A percentile compares a stretch with the other conserved stretches of the same genome.
Evolutionary conservation across 164 flowering plant genomes (phyloP).

Genomic region (Liquidambar formosana): DNA sequence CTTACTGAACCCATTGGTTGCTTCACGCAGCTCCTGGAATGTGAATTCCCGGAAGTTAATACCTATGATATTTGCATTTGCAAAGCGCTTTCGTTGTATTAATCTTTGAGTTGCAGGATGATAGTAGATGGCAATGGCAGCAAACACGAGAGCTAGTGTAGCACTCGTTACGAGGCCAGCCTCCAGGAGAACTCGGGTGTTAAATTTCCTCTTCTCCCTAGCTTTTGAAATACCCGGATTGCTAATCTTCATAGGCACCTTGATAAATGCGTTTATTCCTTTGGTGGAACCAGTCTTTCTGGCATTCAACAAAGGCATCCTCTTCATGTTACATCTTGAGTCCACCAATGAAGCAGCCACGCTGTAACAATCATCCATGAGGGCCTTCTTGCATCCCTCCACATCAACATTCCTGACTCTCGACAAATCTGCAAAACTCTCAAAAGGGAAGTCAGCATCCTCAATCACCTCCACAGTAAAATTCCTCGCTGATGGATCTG

Average conservation of each 20-base stretch:
- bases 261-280: constrained; percentile 19
- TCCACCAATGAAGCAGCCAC: constrained; percentile 16
- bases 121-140: constrained; percentile 8
- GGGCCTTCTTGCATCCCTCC: constrained; percentile 21
- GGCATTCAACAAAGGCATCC: constrained; percentile 24
- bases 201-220: background rate
- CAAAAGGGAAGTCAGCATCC: constrained; percentile 16
- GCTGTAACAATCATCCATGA: constrained; percentile 28
- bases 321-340: constrained; percentile 20
- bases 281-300: constrained; percentile 7
- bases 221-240: background rate
- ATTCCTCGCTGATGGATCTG: background rate
- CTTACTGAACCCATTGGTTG: constrained; percentile 17
- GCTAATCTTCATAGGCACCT: constrained; percentile 14
- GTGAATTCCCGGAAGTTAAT: constrained; percentile 18
- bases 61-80: constrained; percentile 7
- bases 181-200: background rate
- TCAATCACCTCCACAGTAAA: constrained; percentile 10
- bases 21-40: constrained; percentile 16
- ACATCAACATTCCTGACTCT: background rate
- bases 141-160: constrained; percentile 1
- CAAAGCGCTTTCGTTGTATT: background rate
- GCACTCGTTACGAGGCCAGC: constrained; percentile 8
- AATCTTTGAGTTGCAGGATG: constrained; percentile 8
- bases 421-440: constrained; percentile 11